Conservation (phyloP, 2,329 filamentous ascomycete species). For the Aspergillus fumigatus region DNA sequence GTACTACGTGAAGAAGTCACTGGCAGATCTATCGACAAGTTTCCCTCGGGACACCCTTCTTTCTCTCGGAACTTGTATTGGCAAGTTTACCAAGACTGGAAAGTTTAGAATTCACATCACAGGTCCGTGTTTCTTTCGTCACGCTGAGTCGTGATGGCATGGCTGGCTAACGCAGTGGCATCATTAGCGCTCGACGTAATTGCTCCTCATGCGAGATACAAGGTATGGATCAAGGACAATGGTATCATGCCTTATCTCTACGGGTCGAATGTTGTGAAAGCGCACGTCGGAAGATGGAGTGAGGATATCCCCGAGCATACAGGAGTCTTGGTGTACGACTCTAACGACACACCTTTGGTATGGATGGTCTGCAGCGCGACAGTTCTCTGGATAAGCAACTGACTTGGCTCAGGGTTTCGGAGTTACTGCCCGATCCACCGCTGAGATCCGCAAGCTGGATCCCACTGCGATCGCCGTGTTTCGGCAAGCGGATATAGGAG, state of each 20-base stretch:
- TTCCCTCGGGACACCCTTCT: slow-evolving; percentile 77
- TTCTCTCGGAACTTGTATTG: slow-evolving; percentile 83
- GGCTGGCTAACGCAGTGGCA: not conserved
- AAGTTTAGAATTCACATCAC: slow-evolving; percentile 96
- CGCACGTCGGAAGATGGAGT: slow-evolving; percentile 75
- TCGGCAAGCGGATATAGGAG: slow-evolving; percentile 87
- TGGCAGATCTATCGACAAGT: slow-evolving; percentile 87
- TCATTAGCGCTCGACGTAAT: slow-evolving; percentile 69
- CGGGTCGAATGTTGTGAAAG: slow-evolving; percentile 82
- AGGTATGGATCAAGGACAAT: slow-evolving; percentile 95
- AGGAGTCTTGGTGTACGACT: slow-evolving; percentile 82
- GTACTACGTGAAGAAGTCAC: slow-evolving; percentile 84
- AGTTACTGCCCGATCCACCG: slow-evolving; percentile 80
- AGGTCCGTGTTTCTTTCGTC: not conserved
- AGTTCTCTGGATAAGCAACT: not conserved
- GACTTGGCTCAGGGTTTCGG: slow-evolving; percentile 66
- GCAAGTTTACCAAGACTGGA: slow-evolving; percentile 89
- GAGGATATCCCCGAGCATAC: slow-evolving; percentile 93
- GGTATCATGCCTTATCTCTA: slow-evolving; percentile 98
- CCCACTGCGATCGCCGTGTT: slow-evolving; percentile 88
- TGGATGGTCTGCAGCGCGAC: not conserved
- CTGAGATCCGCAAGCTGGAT: slow-evolving; percentile 77
- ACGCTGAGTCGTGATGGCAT: not conserved
- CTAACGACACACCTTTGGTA: slow-evolving; percentile 79
- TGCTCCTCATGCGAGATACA: slow-evolving; percentile 86